These are phyloP conservation scores for Pinus tabuliformis DNA, from an alignment of 75 land plant species.

Conservation along the genomic window DNA sequence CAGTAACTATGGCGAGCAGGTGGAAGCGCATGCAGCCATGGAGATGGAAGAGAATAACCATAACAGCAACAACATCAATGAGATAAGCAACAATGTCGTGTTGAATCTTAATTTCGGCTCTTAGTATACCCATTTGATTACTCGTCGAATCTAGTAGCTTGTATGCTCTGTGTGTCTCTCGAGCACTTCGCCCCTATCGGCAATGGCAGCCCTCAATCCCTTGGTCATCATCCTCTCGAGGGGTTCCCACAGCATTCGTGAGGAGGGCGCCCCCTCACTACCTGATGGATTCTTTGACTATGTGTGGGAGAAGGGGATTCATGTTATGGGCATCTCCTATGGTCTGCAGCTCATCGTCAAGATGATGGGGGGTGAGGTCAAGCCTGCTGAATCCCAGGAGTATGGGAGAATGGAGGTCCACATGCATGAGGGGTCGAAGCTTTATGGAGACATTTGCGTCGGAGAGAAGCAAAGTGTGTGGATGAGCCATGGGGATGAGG, in stretches of 20 bases:
- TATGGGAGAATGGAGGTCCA: slow-evolving; percentile 87
- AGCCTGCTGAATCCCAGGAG: slow-evolving; percentile 77
- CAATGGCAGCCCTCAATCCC: slow-evolving; percentile 49
- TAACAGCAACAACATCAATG: no score
- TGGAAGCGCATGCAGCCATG: no score
- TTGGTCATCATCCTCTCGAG: slow-evolving; percentile 83
- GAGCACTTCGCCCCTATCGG: slow-evolving; percentile 54
- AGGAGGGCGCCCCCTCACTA: slow-evolving; percentile 57
- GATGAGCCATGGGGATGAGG: slow-evolving; percentile 99
- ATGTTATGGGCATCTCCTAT: slow-evolving; percentile 84
- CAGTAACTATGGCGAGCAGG: no score
- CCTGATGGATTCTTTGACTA: slow-evolving; percentile 75
- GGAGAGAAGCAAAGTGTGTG: slow-evolving; percentile 65
- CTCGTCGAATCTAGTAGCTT: no score
- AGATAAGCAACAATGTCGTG: no score
- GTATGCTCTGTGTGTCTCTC: slow-evolving; percentile 65
- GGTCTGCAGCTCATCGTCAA: slow-evolving; percentile 89
- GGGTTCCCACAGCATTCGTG: slow-evolving; percentile 92
- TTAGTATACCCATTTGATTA: no score
- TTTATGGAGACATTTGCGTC: slow-evolving; percentile 14
- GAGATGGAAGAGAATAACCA: no score
- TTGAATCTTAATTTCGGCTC: no score
- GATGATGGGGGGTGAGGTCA: slow-evolving; percentile 73
- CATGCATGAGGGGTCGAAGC: slow-evolving; percentile 1
- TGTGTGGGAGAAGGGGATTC: slow-evolving; percentile 27